Base-by-base conservation (phyloP, 23 red algal species). In the Cyanidiococcus yangmingshanensis region DNA sequence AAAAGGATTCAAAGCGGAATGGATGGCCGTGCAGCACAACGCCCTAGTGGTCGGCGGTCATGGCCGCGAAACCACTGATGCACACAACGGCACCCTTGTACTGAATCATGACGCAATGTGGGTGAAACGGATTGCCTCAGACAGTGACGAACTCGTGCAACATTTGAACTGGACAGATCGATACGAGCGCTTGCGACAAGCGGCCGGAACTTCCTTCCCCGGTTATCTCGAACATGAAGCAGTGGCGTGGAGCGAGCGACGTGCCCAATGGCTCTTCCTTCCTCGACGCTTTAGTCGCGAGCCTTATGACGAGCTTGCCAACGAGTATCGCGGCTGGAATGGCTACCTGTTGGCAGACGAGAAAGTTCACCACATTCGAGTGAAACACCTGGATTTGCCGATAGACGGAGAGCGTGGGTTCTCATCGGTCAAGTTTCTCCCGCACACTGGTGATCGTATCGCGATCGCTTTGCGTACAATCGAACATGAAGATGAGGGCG, bases 141-240 rank as follows among this genome's bases (percentile, higher is more conserved):
- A 25, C 32, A 29, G 63, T 35, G 63, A 7, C 7, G 80, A 50
- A 34, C 21, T n/a, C 2, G 79, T 93, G 35, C 27, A 54, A 31
- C 89, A 93, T 76, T 21, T 78, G 3, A 79, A 93, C 75, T 93
- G 89, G 89, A 84, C 84, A 2, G 37, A 33, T 0, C 58, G 45
- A 15, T 93, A 86, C 59, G 77, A 93, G 29, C 41, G 45, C 63
- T 34, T 93, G 24, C 68, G 80, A 2, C 12, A 29, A 16, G 77
- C 76, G 16, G 89, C 74, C 34, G 89, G 89, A 29, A 59, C 79
- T 30, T 35, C 74, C 36, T 93, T 93, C 79, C 89, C 89, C 32
- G 89, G 89, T 31, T 93, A 93, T 41, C 82, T 93, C 2, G 77
- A 87, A 40, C 85, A 93, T 75, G 89, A 93, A 39, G 89, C 89